Evolutionary conservation across 1,284 basidiomycete genomes (phyloP).

Genomic region (Pisolithus thermaeus): DNA sequence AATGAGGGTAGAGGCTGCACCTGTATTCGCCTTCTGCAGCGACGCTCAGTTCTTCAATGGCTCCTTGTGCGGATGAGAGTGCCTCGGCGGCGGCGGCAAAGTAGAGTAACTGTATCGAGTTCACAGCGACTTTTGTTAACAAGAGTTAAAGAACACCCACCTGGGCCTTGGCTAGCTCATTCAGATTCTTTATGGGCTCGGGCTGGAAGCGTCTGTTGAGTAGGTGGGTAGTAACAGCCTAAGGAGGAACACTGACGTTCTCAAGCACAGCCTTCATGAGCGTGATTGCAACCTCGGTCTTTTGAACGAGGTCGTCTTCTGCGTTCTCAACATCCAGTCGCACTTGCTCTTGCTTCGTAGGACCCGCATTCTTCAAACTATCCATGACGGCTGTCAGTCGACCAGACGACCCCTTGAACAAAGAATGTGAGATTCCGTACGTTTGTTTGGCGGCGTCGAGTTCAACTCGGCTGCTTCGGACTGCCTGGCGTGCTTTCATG

Average conservation of each 20-base stretch:
- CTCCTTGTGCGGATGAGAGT: conserved; percentile 75
- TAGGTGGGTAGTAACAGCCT: not conserved
- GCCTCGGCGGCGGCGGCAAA: conserved; percentile 84
- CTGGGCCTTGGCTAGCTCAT: conserved; percentile 87
- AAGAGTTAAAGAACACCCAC: conserved; percentile 23
- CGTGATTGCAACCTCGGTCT: conserved; percentile 96
- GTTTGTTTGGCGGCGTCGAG: conserved; percentile 67
- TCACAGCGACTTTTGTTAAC: not conserved
- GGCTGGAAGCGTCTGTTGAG: conserved; percentile 50
- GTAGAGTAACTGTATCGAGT: conserved; percentile 63
- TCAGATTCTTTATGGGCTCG: conserved; percentile 91
- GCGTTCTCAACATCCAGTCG: conserved; percentile 89
- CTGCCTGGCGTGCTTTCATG: conserved; percentile 87
- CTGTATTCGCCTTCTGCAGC: conserved; percentile 92
- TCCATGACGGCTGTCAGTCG: conserved; percentile 6
- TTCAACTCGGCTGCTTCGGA: conserved; percentile 75
- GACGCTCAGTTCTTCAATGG: conserved; percentile 86
- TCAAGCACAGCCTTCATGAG: conserved; percentile 98
- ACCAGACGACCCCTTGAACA: not conserved
- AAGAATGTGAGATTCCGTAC: conserved; percentile 27
- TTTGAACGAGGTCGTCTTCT: conserved; percentile 93
- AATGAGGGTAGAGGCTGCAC: conserved; percentile 29
- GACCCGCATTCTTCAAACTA: conserved; percentile 72
- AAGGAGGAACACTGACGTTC: conserved; percentile 57
- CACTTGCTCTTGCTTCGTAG: conserved; percentile 82